Percentiles rank a stretch among this genome's conserved stretches.
These are phyloP conservation scores for Stereocaulon alpinum DNA, from an alignment of 495 filamentous ascomycete genomes.

Conservation along the genomic window DNA sequence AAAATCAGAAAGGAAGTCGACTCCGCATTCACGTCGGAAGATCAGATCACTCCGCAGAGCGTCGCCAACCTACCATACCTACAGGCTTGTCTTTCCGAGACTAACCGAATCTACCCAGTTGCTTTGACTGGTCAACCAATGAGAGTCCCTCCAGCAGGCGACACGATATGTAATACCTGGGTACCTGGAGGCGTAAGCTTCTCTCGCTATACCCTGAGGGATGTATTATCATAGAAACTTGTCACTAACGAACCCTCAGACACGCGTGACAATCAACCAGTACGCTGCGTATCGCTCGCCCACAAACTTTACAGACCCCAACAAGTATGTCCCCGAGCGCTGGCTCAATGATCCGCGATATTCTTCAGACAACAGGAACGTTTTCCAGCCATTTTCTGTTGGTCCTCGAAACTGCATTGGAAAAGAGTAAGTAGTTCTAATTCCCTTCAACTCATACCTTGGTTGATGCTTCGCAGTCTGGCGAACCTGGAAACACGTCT, in stretches of 20 bases:
- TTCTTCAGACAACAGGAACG: slow-evolving; percentile 7
- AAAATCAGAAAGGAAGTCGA: slow-evolving; percentile 35
- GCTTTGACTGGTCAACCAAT: slow-evolving; percentile 39
- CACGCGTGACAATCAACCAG: slow-evolving; percentile 27
- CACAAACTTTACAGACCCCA: slow-evolving; percentile 21
- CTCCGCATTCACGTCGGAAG: slow-evolving; percentile 23
- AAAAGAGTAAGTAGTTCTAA: slow-evolving; percentile 16
- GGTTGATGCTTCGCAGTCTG: slow-evolving; percentile 25
- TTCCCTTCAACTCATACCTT: neutral
- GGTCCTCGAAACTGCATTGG: slow-evolving; percentile 20
- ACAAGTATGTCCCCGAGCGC: slow-evolving; percentile 18
- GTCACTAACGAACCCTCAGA: slow-evolving; percentile 22
- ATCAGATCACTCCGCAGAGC: slow-evolving; percentile 30
- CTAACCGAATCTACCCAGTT: slow-evolving; percentile 43
- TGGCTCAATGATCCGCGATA: slow-evolving; percentile 17
- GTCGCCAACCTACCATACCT: slow-evolving; percentile 36
- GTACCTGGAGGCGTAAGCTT: slow-evolving; percentile 13
- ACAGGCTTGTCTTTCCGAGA: slow-evolving; percentile 41
- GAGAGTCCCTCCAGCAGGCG: slow-evolving; percentile 36
- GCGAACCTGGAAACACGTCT: slow-evolving; percentile 45
- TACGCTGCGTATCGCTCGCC: slow-evolving; percentile 32
- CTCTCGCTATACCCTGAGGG: neutral
- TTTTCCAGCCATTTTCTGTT: slow-evolving; percentile 15
- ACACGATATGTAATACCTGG: slow-evolving; percentile 8
- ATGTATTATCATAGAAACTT: neutral